Evolutionary conservation across 2,329 filamentous ascomycete genomes (phyloP).

Genomic region (Colletotrichum australisinense): DNA sequence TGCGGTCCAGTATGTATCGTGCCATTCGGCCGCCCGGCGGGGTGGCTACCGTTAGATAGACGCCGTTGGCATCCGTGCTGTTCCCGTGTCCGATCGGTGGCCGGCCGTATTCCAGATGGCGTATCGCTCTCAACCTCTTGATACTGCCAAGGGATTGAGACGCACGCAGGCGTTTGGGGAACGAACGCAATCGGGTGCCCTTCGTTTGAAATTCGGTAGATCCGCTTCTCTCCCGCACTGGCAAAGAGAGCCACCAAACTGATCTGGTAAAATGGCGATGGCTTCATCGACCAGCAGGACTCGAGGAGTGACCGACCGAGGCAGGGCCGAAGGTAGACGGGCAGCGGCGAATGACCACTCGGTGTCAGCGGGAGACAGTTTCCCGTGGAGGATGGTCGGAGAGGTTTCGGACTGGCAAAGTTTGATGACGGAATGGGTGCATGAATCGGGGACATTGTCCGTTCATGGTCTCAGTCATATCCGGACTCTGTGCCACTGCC

Average conservation of each 20-base stretch:
- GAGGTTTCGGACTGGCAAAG: background rate
- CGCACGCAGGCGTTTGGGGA: background rate
- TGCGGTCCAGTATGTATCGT: slow-evolving; percentile 5
- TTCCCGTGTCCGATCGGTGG: slow-evolving; percentile 24
- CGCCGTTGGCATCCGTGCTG: slow-evolving; percentile 16
- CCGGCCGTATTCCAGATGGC: slow-evolving; percentile 4
- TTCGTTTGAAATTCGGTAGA: background rate
- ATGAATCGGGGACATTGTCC: slow-evolving; percentile 13
- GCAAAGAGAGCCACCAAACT: background rate
- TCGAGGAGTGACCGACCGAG: background rate
- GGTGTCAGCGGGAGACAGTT: background rate
- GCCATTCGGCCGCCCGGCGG: slow-evolving; percentile 12
- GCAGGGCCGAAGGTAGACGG: background rate
- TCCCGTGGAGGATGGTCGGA: slow-evolving; percentile 4
- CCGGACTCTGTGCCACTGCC: background rate
- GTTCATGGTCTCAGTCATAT: background rate
- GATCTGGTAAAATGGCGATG: background rate
- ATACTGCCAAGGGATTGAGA: slow-evolving; percentile 20
- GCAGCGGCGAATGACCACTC: background rate
- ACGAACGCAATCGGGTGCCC: background rate
- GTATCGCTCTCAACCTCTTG: background rate
- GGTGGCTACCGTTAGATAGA: slow-evolving; percentile 7
- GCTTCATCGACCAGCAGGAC: background rate
- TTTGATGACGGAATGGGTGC: background rate
- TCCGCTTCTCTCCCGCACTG: background rate